Evolutionary conservation across 2,329 filamentous ascomycete species (phyloP), one percentile per base, ranked within the genome.

Genomic region (Colletotrichum noveboracense): DNA sequence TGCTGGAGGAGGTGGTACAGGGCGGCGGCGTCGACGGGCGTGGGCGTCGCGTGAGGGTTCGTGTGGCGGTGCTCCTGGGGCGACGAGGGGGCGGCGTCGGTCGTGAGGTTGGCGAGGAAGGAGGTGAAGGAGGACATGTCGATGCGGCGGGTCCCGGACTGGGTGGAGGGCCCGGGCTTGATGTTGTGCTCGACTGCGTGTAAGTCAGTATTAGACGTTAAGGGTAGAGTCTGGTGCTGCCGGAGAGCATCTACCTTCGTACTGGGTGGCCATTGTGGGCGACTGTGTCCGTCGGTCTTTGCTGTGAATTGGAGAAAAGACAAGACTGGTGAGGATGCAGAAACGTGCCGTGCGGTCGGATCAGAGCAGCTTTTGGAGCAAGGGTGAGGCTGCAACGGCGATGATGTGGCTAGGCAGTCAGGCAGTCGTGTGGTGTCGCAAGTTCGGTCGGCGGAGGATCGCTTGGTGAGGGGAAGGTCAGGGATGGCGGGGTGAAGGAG

Each of bases 41-140:
- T 93, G 55, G 92, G 88, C n/a, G 87, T 89, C 7, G 90, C 88
- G 83, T 90, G 90, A 14, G 88, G 87, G 85, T 90, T 91, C 83
- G 89, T 85, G 79, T 87, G 85, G 32, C 48, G 64, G 60, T 66
- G 61, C 24, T 64, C 24, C 12, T 43, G 64, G 7, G 30, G 70
- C 30, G 55, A 34, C 48, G 82, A 80, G 14, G 75, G 36, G 65
- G 80, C 74, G 66, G 83, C 82, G 38, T 83, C 80, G 77, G 75
- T 79, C 77, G 85, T 83, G 80, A 93, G 85, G 77, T 89, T 88
- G 82, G 89, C 85, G 76, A 92, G 89, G 81, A 91, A 89, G 71
- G 89, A 88, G 79, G 85, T 89, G 85, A 93, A 93, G 76, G 89
- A 90, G 68, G 91, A 88, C 92, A 93, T 93, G 85, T 93, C 91